Evolutionary conservation across 306 rosid genomes (phyloP).

Genomic region (Quercus rubra): DNA sequence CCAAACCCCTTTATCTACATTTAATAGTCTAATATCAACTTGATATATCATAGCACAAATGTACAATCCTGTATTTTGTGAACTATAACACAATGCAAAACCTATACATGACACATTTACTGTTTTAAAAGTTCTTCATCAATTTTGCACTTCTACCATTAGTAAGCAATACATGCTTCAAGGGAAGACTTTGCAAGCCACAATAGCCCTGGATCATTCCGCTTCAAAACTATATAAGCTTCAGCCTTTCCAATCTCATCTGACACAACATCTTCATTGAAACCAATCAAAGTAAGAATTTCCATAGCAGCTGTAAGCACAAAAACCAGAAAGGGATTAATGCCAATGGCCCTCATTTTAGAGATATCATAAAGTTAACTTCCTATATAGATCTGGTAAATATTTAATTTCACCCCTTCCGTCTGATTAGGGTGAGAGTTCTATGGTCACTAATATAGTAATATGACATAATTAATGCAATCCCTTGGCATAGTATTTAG

Average conservation of each 20-base stretch:
- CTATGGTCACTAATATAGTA: too few relatives aligned
- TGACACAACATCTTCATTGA: conserved; percentile 59
- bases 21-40: not conserved
- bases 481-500: too few relatives aligned
- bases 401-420: too few relatives aligned
- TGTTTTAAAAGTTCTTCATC: conserved; percentile 4
- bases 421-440: too few relatives aligned
- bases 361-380: not conserved
- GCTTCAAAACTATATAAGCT: conserved; percentile 74
- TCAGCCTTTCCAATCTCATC: conserved; percentile 69
- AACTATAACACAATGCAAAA: conserved; percentile 2
- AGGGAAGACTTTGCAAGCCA: conserved; percentile 95
- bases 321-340: not conserved
- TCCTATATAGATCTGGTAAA: not conserved
- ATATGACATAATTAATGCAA: too few relatives aligned
- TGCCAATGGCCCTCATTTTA: not conserved
- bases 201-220: conserved; percentile 85
- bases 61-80: not conserved
- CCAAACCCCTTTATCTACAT: not conserved
- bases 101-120: not conserved
- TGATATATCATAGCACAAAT: not conserved
- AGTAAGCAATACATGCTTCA: conserved; percentile 45
- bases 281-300: conserved; percentile 61
- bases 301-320: conserved; percentile 76
- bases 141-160: conserved; percentile 14